Conservation (phyloP, 441 rosid species). For the Cnidoscolus chayamansa region DNA sequence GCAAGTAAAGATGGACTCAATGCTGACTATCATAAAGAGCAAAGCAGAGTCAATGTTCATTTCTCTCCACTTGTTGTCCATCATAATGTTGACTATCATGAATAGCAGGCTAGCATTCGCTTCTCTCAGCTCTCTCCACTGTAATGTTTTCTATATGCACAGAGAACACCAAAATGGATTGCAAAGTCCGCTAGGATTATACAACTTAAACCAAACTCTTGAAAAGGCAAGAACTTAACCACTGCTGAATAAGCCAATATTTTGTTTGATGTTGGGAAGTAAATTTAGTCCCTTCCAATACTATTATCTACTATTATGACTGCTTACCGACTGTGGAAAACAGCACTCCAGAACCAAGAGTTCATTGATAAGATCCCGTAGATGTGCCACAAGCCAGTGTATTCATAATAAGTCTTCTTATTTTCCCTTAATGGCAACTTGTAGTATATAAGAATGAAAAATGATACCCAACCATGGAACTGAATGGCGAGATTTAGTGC, state of each 20-base stretch:
- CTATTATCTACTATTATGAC: background rate
- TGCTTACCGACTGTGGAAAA: slow-evolving; percentile 75
- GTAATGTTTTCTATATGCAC: background rate
- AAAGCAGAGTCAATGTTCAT: background rate
- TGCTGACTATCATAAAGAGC: background rate
- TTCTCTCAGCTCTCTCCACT: background rate
- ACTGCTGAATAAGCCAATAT: background rate
- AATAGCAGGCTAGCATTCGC: background rate
- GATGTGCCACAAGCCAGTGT: slow-evolving; percentile 69
- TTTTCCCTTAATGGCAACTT: slow-evolving; percentile 58
- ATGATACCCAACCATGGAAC: slow-evolving; percentile 91
- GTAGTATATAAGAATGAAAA: slow-evolving; percentile 74
- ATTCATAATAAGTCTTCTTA: slow-evolving; percentile 69
- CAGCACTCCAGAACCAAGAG: slow-evolving; percentile 91
- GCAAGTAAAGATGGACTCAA: background rate
- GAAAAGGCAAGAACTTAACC: background rate
- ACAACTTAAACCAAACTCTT: background rate
- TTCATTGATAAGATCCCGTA: slow-evolving; percentile 70
- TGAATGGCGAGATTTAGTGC: slow-evolving; percentile 80
- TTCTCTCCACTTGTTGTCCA: background rate
- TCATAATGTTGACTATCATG: background rate
- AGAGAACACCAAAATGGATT: background rate
- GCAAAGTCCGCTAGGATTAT: background rate
- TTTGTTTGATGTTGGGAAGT: slow-evolving; percentile 3
- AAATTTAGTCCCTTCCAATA: slow-evolving; percentile 5